Evolutionary conservation across 805 yeast species (phyloP).

Genomic region (Saturnispora besseyi): DNA sequence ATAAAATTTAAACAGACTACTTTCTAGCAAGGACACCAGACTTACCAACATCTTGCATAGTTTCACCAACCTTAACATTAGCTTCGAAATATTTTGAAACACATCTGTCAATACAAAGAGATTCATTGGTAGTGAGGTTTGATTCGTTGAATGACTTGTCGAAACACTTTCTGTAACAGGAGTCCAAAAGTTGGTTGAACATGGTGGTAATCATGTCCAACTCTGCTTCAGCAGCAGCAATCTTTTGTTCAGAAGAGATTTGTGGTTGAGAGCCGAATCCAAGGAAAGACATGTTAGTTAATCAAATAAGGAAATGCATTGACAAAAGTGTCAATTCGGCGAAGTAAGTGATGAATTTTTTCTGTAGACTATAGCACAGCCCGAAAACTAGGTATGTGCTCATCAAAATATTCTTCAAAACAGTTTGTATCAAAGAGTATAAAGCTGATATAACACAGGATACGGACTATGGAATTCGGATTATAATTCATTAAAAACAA

Average conservation of each 20-base stretch:
- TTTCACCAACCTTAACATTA: slow-evolving; percentile 88
- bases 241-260: slow-evolving; percentile 62
- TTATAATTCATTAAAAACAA: no score
- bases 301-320: neutral
- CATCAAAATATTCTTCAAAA: no score
- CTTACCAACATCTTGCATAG: slow-evolving; percentile 32
- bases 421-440: neutral
- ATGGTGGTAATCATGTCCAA: slow-evolving; percentile 95
- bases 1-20: neutral
- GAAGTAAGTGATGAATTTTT: neutral
- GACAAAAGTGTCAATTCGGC: neutral
- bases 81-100: slow-evolving; percentile 92
- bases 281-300: slow-evolving; percentile 48
- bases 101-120: slow-evolving; percentile 88
- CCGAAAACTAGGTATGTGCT: neutral
- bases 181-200: slow-evolving; percentile 85
- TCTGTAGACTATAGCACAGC: neutral
- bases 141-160: slow-evolving; percentile 56
- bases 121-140: slow-evolving; percentile 69
- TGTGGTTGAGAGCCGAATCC: slow-evolving; percentile 71
- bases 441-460: neutral
- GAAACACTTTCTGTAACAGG: slow-evolving; percentile 85
- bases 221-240: slow-evolving; percentile 92
- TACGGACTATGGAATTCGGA: no score
- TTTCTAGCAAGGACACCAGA: slow-evolving; percentile 26